Conservation (phyloP, 2,329 filamentous ascomycete genomes). For the Aspergillus carbonarius region DNA sequence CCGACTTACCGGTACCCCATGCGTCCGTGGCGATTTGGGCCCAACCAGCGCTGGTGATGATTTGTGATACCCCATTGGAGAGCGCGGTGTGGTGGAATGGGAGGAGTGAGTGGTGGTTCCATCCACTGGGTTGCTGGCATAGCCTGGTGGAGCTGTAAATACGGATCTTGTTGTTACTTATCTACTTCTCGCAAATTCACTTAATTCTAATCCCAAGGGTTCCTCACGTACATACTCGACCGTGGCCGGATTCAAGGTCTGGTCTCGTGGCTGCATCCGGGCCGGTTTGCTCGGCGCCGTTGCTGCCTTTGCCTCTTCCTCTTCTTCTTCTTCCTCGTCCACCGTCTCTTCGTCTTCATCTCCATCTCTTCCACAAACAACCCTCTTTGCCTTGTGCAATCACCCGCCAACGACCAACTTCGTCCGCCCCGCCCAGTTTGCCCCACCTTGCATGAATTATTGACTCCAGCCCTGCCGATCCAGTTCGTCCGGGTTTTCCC, state of each 20-base stretch:
- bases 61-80: neutral
- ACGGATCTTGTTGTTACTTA: neutral
- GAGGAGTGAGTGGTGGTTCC: no score
- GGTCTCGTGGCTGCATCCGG: neutral
- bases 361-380: neutral
- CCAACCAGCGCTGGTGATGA: neutral
- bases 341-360: neutral
- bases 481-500: neutral
- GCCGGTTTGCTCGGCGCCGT: neutral
- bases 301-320: neutral
- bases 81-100: neutral
- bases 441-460: slow-evolving; percentile 14
- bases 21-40: neutral
- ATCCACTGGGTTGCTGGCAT: no score
- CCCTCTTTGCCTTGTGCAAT: neutral
- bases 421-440: neutral
- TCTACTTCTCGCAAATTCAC: neutral
- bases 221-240: neutral
- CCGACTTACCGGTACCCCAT: neutral
- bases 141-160: neutral
- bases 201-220: neutral
- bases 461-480: slow-evolving; percentile 7
- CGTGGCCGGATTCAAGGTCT: no score
- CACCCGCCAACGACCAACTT: neutral
- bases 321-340: neutral